Conservation (phyloP, 2,329 filamentous ascomycete genomes). For the Botrytis galanthina region DNA sequence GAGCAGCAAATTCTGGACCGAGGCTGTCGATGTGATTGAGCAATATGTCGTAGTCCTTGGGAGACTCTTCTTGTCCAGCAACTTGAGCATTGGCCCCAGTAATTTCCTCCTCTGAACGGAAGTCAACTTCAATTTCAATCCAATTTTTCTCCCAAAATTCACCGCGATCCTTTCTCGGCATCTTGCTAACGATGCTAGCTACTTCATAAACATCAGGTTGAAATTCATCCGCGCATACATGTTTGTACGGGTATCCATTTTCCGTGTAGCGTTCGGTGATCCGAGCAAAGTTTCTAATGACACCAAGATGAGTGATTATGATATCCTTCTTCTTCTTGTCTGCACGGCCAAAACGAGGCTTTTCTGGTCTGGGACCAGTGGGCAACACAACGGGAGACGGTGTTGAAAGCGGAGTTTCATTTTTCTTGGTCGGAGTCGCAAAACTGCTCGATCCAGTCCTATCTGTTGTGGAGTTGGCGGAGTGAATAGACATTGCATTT, state of each 20-base stretch:
- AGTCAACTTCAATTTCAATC: conserved; percentile 27
- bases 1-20: conserved; percentile 21
- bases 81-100: background rate
- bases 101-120: conserved; percentile 10
- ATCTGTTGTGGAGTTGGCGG: background rate
- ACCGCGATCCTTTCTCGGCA: conserved; percentile 19
- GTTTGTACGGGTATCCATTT: conserved; percentile 18
- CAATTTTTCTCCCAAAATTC: conserved; percentile 24
- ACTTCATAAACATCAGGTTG: conserved; percentile 18
- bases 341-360: conserved; percentile 14
- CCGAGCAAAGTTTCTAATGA: conserved; percentile 24
- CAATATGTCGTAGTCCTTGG: conserved; percentile 13
- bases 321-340: conserved; percentile 27
- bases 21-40: conserved; percentile 24
- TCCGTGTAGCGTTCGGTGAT: conserved; percentile 20
- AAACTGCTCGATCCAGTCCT: background rate
- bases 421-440: background rate
- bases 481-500: background rate
- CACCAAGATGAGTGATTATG: conserved; percentile 22
- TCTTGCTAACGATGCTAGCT: background rate
- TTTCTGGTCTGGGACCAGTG: background rate
- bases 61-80: background rate
- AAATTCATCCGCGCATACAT: conserved; percentile 16
- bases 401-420: background rate
- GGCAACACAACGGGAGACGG: background rate